Conservation (phyloP, 495 filamentous ascomycete genomes). For the Hyaloscypha hepaticicola region DNA sequence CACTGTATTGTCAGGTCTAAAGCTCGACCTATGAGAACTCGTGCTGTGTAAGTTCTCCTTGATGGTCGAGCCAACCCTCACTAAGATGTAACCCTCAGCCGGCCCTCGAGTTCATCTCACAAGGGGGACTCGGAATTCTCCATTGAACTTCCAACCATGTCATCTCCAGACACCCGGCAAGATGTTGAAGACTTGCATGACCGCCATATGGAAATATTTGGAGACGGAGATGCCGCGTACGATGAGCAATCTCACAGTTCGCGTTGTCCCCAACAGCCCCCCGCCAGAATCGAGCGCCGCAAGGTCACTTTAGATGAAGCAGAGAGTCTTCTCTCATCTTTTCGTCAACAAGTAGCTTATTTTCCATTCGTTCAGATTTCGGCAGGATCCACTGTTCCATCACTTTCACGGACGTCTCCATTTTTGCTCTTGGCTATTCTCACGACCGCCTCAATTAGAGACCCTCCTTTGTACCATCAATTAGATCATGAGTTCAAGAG, state of each 20-base stretch:
- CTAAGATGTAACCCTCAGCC: constrained; percentile 3
- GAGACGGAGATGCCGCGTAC: background rate
- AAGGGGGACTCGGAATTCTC: constrained; percentile 19
- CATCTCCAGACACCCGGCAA: constrained; percentile 9
- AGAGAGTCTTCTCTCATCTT: constrained; percentile 21
- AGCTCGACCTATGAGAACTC: constrained; percentile 26
- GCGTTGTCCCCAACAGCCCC: background rate
- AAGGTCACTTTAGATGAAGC: constrained; percentile 22
- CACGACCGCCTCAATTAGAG: constrained; percentile 27
- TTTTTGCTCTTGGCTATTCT: constrained; percentile 41
- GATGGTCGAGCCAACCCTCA: background rate
- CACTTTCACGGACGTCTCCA: constrained; percentile 36
- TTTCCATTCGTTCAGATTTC: constrained; percentile 43
- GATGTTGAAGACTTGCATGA: constrained; percentile 19
- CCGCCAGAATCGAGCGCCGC: background rate
- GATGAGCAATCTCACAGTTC: background rate
- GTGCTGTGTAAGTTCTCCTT: constrained; percentile 13
- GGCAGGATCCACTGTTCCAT: constrained; percentile 29
- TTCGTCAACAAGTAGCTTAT: constrained; percentile 30
- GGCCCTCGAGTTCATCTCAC: background rate
- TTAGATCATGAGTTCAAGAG: constrained; percentile 33
- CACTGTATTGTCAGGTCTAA: constrained; percentile 28
- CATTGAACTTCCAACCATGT: constrained; percentile 24
- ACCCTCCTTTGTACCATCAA: constrained; percentile 32
- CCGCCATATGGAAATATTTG: constrained; percentile 25